phyloP scores from a whole-genome alignment of 371 early-diverging fungal genomes.

The Quaeritorhiza haematococci region DNA sequence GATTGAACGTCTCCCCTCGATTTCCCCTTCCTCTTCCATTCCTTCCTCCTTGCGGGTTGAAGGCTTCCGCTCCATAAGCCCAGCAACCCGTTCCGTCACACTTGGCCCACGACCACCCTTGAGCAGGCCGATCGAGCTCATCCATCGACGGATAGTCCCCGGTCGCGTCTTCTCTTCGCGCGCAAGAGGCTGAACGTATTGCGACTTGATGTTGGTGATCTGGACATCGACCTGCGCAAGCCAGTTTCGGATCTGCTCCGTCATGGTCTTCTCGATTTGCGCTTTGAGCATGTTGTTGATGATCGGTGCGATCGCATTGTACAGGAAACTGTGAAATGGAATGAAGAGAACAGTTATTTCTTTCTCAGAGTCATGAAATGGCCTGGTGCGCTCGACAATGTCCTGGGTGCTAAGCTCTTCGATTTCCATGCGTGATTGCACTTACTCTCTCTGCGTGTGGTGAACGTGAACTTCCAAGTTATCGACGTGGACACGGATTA shows the following conservation, averaged over 20 bases:
- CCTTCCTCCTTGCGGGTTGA: no score
- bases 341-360: neutral
- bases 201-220: constrained; percentile 2
- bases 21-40: no score
- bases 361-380: no score
- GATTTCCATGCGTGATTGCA: neutral
- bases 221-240: neutral
- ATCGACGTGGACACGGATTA: constrained; percentile 41
- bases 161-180: no score
- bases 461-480: constrained; percentile 47
- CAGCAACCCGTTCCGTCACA: no score
- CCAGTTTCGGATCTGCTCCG: constrained; percentile 33
- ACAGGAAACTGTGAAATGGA: constrained; percentile 27
- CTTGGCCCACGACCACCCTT: no score
- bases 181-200: neutral
- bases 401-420: neutral
- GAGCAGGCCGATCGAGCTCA: no score
- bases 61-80: no score
- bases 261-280: constrained; percentile 45
- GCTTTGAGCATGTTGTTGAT: constrained; percentile 41
- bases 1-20: no score
- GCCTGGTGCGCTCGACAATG: neutral
- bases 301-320: constrained; percentile 43
- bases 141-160: no score
- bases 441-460: constrained; percentile 41